Conservation (phyloP, 805 yeast genomes). For the Candida sphagnicola region DNA sequence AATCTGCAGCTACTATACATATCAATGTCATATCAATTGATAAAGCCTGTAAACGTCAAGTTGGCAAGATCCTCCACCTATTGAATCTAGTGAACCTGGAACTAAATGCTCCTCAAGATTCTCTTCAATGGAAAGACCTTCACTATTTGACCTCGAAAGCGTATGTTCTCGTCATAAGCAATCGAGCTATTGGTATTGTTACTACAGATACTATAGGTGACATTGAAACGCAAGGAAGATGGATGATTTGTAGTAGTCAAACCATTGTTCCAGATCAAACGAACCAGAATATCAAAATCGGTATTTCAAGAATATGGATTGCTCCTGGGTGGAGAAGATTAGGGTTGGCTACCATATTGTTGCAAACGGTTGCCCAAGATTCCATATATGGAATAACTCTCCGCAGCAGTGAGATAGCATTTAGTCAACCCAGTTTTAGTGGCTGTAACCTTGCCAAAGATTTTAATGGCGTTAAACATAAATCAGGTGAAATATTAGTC, state of each 20-base stretch:
- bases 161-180: slow-evolving; percentile 45
- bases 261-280: slow-evolving; percentile 44
- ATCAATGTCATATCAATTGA: slow-evolving; percentile 18
- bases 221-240: slow-evolving; percentile 35
- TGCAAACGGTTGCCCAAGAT: slow-evolving; percentile 40
- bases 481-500: slow-evolving; percentile 44
- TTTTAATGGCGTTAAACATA: slow-evolving; percentile 55
- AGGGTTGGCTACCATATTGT: slow-evolving; percentile 46
- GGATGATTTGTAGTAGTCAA: slow-evolving; percentile 59
- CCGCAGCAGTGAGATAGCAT: slow-evolving; percentile 46
- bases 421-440: slow-evolving; percentile 69
- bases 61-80: slow-evolving; percentile 26
- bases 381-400: slow-evolving; percentile 48
- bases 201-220: slow-evolving; percentile 44
- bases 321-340: slow-evolving; percentile 42
- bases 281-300: slow-evolving; percentile 30
- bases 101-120: slow-evolving; percentile 49
- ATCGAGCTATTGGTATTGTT: slow-evolving; percentile 52
- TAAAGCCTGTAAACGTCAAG: slow-evolving; percentile 17
- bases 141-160: slow-evolving; percentile 23
- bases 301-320: slow-evolving; percentile 43
- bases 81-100: slow-evolving; percentile 55
- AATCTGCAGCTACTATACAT: slow-evolving; percentile 6
- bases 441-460: slow-evolving; percentile 57
- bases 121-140: slow-evolving; percentile 26